Percentiles rank a stretch among this genome's conserved stretches.
Conservation (phyloP, 306 rosid genomes). For the Biancaea sappan region DNA sequence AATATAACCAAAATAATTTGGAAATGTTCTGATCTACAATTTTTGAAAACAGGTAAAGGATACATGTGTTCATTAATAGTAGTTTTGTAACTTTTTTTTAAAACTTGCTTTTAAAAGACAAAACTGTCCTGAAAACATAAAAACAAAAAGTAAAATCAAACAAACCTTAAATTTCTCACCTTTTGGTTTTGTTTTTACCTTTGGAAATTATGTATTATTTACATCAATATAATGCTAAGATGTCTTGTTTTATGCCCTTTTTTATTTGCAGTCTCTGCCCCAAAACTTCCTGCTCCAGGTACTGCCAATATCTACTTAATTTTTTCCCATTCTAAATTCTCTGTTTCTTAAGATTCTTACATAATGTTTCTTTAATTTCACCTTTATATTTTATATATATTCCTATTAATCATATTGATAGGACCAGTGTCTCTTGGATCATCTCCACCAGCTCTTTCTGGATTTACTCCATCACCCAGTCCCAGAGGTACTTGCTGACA, state of each 20-base stretch:
- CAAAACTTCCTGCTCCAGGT: slow-evolving; percentile 85
- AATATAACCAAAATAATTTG: no score
- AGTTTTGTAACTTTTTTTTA: no score
- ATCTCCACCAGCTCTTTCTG: slow-evolving; percentile 53
- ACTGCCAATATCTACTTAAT: slow-evolving; percentile 12
- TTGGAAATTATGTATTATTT: neutral
- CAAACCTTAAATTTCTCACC: slow-evolving; percentile 2
- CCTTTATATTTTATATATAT: no score
- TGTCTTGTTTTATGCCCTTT: neutral
- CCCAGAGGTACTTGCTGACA: slow-evolving; percentile 54
- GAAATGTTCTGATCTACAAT: no score
- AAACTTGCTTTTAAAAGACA: no score
- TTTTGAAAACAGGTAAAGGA: no score
- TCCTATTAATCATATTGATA: slow-evolving; percentile 32
- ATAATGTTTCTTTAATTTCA: no score
- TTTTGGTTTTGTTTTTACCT: neutral
- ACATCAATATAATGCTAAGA: slow-evolving; percentile 14
- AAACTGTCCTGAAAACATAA: no score
- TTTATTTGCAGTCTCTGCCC: slow-evolving; percentile 55
- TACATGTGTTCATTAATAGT: no score
- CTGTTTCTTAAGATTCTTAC: neutral
- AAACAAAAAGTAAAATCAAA: no score
- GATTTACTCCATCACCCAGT: slow-evolving; percentile 52
- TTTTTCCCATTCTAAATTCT: neutral
- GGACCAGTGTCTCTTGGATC: slow-evolving; percentile 62